Base-by-base conservation (phyloP, 371 early-diverging fungal genomes). In the Mucor sp. region DNA sequence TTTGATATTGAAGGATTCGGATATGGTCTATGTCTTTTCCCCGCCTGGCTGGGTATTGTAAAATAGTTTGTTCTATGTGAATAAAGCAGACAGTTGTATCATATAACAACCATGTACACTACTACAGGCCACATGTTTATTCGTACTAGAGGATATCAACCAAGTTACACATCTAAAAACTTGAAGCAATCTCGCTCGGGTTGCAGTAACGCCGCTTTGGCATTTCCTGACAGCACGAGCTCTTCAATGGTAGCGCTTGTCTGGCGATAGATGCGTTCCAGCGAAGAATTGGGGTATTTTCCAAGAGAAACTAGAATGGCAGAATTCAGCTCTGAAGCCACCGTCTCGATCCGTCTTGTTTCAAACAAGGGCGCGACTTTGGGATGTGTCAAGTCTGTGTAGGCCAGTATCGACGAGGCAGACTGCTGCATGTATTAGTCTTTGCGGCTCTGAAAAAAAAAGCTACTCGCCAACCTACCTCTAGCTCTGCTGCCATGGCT, bases 391-490 rank as follows among this genome's bases (percentile, higher is more conserved):
- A 89, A 86, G 50, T 93, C 88, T 2, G 85, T 69, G 68, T 97
- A 95, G 1, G 96, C 96, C 37, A 95, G 71, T 44, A 95, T 78
- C 27, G 94, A 89, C 67, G 94, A 95, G 27, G 78, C 66, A 44
- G 77, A 69, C 78, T 80, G 58, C 19, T 12, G 7, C 14, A 23
- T 15, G 60, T 39, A 19, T 3, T 7, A 6, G 17, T 44, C 0
- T 44, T 8, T 19, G 6, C 19, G 19, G 4, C 6, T 7, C 2
- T 19, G 5, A 1, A 19, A 19, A 19, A n/a, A n/a, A n/a, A n/a
- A n/a, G n/a, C 44, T n/a, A 47, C 17, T 47, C 17, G 47, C 6
- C 1, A 47, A 6, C 1, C 4, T 75, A 79, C 80, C 79, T 65
- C 53, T 21, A 80, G 27, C 50, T 65, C 69, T 19, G 56, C 35